Conservation (phyloP, 768 basidiomycete genomes). For the Suillus plorans region DNA sequence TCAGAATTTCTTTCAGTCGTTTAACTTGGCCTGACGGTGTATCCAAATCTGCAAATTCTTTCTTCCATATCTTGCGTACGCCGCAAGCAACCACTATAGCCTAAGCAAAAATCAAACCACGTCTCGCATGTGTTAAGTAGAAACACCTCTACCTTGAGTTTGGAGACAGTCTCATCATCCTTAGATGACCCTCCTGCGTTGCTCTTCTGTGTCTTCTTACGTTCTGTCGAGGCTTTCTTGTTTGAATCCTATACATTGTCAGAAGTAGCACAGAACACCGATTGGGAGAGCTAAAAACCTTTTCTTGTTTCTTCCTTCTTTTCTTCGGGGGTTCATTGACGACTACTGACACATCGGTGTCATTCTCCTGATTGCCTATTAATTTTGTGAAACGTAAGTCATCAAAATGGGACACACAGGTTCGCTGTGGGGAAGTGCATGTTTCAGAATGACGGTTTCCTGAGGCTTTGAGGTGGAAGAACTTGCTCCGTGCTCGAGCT, state of each 20-base stretch:
- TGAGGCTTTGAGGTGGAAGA: conserved; percentile 14
- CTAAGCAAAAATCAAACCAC: conserved; percentile 33
- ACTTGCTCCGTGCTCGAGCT: neutral
- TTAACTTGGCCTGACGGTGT: conserved; percentile 61
- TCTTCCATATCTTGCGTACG: conserved; percentile 74
- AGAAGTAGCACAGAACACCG: neutral
- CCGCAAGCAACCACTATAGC: conserved; percentile 73
- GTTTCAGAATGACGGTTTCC: neutral
- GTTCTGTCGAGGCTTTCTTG: conserved; percentile 27
- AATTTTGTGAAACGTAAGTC: neutral
- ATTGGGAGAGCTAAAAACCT: conserved; percentile 21
- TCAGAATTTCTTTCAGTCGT: conserved; percentile 61
- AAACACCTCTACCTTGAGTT: conserved; percentile 57
- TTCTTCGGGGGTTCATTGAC: conserved; percentile 57
- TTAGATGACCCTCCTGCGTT: conserved; percentile 38
- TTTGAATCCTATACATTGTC: conserved; percentile 20
- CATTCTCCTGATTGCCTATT: conserved; percentile 37
- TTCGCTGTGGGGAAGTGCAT: conserved; percentile 7
- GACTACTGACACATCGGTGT: conserved; percentile 61
- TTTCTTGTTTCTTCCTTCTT: conserved; percentile 40
- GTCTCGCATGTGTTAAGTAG: neutral
- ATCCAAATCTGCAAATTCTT: conserved; percentile 62
- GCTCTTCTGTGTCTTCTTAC: conserved; percentile 28
- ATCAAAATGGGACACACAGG: conserved; percentile 18
- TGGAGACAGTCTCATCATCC: conserved; percentile 74